Conservation (phyloP, 2,329 filamentous ascomycete species). For the Chaetomiaceae sp. region DNA sequence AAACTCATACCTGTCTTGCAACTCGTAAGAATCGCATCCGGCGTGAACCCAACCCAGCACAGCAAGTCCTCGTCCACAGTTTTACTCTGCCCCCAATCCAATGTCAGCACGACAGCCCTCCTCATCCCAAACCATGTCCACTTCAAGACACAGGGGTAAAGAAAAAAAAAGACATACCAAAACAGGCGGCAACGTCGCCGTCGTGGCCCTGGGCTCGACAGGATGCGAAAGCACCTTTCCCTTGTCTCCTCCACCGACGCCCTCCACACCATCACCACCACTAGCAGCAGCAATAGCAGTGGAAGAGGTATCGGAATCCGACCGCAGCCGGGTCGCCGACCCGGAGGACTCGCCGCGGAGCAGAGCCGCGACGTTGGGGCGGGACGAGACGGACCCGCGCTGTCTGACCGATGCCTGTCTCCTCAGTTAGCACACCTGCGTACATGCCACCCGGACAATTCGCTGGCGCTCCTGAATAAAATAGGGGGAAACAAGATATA, state of each 20-base stretch:
- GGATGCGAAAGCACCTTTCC: constrained; percentile 59
- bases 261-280: neutral
- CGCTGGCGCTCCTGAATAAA: no score
- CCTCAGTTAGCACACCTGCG: no score
- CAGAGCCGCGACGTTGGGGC: constrained; percentile 34
- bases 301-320: constrained; percentile 62
- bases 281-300: no score
- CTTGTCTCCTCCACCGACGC: neutral
- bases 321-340: constrained; percentile 47
- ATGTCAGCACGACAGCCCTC: constrained; percentile 15
- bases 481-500: no score
- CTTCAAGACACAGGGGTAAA: neutral
- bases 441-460: no score
- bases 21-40: constrained; percentile 87
- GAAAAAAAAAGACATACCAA: constrained; percentile 55
- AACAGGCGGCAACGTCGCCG: constrained; percentile 83
- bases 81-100: constrained; percentile 56
- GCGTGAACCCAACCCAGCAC: constrained; percentile 88
- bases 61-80: constrained; percentile 79
- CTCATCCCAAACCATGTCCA: neutral
- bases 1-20: constrained; percentile 74
- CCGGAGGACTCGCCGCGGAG: constrained; percentile 54
- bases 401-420: constrained; percentile 52
- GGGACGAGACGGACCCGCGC: constrained; percentile 50
- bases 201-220: constrained; percentile 78